phyloP scores from a whole-genome alignment of 495 filamentous ascomycete species.

The Lepraria neglecta region DNA sequence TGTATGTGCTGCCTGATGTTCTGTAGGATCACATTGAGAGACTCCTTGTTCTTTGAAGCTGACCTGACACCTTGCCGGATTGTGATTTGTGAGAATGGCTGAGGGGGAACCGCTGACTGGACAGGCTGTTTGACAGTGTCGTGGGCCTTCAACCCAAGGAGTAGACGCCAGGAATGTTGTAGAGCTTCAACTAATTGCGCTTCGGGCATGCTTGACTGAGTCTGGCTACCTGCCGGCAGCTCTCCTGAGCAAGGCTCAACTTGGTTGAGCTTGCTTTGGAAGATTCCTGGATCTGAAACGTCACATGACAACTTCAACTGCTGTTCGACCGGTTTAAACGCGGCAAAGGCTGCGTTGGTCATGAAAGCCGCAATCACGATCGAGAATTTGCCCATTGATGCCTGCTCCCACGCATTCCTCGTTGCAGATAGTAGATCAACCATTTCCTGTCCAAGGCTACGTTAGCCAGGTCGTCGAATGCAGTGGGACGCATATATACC shows the following conservation, averaged over 20 bases:
- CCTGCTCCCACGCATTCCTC: constrained; percentile 23
- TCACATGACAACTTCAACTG: constrained; percentile 19
- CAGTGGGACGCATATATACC: constrained; percentile 16
- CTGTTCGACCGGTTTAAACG: constrained; percentile 23
- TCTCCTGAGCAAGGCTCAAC: background rate
- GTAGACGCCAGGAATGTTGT: constrained; percentile 14
- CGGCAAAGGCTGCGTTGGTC: constrained; percentile 22
- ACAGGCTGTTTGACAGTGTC: background rate
- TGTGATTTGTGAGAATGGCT: constrained; percentile 6
- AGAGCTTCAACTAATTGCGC: background rate
- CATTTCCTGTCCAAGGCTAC: constrained; percentile 20
- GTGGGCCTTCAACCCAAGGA: constrained; percentile 3
- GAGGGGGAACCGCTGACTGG: background rate
- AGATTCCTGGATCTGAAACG: constrained; percentile 15
- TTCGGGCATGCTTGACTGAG: background rate
- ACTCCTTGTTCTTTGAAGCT: constrained; percentile 16
- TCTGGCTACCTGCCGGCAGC: background rate
- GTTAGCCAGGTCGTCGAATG: background rate
- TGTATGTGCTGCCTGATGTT: constrained; percentile 24
- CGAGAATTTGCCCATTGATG: constrained; percentile 18
- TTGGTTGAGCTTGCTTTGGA: constrained; percentile 8
- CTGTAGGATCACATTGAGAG: constrained; percentile 15
- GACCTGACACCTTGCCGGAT: constrained; percentile 16
- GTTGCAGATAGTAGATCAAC: constrained; percentile 7
- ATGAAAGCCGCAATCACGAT: constrained; percentile 22